Conservation (phyloP, 1,284 basidiomycete species). For the Malassezia pachydermatis region DNA sequence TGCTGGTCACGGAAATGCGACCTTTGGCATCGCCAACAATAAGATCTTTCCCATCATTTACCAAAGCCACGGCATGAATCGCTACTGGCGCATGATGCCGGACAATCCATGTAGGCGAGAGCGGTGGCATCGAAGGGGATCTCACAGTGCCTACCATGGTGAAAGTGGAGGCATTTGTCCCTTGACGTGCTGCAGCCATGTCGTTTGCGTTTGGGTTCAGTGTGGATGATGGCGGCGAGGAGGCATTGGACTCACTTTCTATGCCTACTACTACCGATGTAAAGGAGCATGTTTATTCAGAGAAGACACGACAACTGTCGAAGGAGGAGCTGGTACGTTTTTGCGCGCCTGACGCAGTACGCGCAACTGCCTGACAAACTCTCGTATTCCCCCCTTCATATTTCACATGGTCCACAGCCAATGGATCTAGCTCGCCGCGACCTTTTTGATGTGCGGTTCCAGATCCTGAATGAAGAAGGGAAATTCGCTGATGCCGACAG, state of each 20-base stretch:
- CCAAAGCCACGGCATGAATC: slow-evolving; percentile 10
- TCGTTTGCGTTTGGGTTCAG: slow-evolving; percentile 21
- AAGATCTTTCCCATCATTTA: not conserved
- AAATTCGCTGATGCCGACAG: slow-evolving; percentile 53
- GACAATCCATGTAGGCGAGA: slow-evolving; percentile 10
- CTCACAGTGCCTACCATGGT: not conserved
- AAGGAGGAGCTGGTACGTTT: slow-evolving; percentile 1
- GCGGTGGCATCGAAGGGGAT: not conserved
- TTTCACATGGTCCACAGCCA: not conserved
- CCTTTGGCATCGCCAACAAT: slow-evolving; percentile 14
- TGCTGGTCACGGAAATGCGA: slow-evolving; percentile 12
- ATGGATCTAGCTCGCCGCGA: slow-evolving; percentile 58
- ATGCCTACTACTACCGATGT: not conserved
- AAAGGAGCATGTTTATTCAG: not conserved
- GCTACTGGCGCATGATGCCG: slow-evolving; percentile 14
- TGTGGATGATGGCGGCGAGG: slow-evolving; percentile 11
- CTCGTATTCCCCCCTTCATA: slow-evolving; percentile 40
- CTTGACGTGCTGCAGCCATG: slow-evolving; percentile 10
- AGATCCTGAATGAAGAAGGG: slow-evolving; percentile 57
- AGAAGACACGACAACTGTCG: no score
- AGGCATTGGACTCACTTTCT: not conserved
- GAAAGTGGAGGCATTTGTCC: slow-evolving; percentile 1
- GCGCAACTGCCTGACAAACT: slow-evolving; percentile 35
- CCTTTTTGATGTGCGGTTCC: slow-evolving; percentile 86
- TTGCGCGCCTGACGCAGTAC: slow-evolving; percentile 18